phyloP scores from a whole-genome alignment of 768 basidiomycete species.

The Mycena kentingensis region DNA sequence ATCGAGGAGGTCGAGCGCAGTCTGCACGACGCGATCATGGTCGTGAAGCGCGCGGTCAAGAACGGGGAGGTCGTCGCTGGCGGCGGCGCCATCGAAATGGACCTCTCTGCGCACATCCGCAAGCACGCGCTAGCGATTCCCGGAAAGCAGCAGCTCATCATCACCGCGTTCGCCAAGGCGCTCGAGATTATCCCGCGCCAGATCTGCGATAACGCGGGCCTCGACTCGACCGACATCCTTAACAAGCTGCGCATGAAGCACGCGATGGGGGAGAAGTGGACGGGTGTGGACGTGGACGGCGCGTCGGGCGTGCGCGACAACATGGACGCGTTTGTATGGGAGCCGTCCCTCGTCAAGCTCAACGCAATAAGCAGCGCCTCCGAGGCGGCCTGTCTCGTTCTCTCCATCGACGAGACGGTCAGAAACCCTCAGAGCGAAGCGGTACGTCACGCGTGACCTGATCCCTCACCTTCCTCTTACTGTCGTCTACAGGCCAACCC shows the following conservation, averaged over 20 bases:
- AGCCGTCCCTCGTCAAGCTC: conserved; percentile 91
- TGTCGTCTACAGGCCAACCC: conserved; percentile 57
- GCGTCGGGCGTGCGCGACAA: conserved; percentile 89
- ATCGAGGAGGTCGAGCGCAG: conserved; percentile 98
- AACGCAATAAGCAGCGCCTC: conserved; percentile 95
- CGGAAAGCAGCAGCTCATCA: conserved; percentile 92
- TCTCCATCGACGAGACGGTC: conserved; percentile 98
- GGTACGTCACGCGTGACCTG: conserved; percentile 48
- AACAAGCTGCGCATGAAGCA: conserved; percentile 98
- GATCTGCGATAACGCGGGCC: conserved; percentile 97
- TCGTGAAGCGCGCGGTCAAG: conserved; percentile 95
- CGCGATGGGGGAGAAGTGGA: conserved; percentile 85
- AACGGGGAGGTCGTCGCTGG: conserved; percentile 97
- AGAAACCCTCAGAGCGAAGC: conserved; percentile 92
- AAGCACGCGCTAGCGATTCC: conserved; percentile 90
- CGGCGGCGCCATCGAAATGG: conserved; percentile 99
- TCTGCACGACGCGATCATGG: conserved; percentile 98
- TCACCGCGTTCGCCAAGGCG: conserved; percentile 95
- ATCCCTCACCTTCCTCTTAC: conserved; percentile 21
- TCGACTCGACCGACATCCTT: conserved; percentile 95
- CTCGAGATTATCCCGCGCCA: conserved; percentile 97
- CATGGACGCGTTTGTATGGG: conserved; percentile 98
- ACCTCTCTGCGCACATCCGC: conserved; percentile 91
- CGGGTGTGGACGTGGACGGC: conserved; percentile 93
- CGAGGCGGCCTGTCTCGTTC: conserved; percentile 93